Evolutionary conservation across 148 eudicot genomes (phyloP).

Genomic region (Diospyros lotus): DNA sequence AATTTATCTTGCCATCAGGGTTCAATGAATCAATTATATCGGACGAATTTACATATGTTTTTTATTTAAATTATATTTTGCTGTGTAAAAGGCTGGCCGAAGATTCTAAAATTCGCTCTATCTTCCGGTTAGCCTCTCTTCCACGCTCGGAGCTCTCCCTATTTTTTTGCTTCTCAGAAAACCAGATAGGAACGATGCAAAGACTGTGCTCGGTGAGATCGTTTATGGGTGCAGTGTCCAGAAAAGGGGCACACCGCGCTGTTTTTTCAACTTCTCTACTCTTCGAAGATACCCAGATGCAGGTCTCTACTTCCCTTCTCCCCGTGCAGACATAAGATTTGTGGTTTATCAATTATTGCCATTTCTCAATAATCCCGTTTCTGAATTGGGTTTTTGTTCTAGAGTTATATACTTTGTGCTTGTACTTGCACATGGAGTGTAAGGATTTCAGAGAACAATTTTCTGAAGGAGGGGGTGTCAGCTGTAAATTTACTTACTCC

Average conservation of each 20-base stretch:
- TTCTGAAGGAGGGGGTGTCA: too few species aligned
- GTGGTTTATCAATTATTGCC: background rate
- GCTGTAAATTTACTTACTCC: too few species aligned
- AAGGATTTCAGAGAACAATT: too few species aligned
- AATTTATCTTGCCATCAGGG: too few species aligned
- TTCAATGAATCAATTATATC: too few species aligned
- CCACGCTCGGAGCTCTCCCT: background rate
- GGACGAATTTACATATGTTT: too few species aligned
- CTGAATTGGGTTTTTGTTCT: background rate
- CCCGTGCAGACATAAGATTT: background rate
- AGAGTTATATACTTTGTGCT: background rate
- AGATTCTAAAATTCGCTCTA: too few species aligned
- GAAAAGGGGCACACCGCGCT: slow-evolving; percentile 26
- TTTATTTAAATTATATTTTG: too few species aligned
- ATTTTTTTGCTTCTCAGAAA: background rate
- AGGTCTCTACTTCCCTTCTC: slow-evolving; percentile 35
- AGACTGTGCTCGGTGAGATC: slow-evolving; percentile 42
- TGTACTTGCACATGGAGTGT: background rate
- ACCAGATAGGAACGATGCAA: slow-evolving; percentile 36
- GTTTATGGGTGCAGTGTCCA: slow-evolving; percentile 28
- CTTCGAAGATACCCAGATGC: slow-evolving; percentile 83
- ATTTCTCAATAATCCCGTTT: background rate
- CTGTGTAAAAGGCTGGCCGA: too few species aligned
- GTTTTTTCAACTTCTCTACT: slow-evolving; percentile 72
- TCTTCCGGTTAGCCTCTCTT: background rate